Percentiles rank a stretch among this genome's conserved stretches.
Evolutionary conservation across 2,329 filamentous ascomycete genomes (phyloP).

Genomic region (Emmonsiellopsis sp.): DNA sequence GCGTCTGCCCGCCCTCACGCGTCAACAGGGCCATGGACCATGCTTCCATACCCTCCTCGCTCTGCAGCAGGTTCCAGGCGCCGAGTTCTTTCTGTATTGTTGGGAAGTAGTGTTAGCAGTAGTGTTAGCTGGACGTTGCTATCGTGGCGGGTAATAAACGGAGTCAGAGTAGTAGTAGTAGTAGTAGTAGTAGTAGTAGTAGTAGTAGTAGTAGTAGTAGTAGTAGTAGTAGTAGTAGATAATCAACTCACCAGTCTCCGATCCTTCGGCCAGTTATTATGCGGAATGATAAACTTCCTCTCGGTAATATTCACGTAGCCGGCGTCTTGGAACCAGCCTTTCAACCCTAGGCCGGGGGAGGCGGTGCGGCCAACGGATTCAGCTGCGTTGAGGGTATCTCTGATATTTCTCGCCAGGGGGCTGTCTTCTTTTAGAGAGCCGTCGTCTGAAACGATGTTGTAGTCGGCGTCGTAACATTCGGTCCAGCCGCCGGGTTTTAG

Average conservation of each 20-base stretch:
- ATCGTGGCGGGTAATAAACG: background rate
- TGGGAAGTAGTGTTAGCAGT: too few relatives aligned
- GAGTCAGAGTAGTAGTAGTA: background rate
- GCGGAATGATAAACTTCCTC: conserved; percentile 3
- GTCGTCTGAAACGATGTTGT: conserved; percentile 18
- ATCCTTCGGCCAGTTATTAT: conserved; percentile 9
- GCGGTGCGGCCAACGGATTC: conserved; percentile 11
- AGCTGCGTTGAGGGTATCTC: conserved; percentile 16
- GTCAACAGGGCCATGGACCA: conserved; percentile 10
- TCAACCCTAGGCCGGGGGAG: conserved; percentile 6
- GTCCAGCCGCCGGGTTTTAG: conserved; percentile 22
- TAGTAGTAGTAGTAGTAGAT: background rate
- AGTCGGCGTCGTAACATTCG: conserved; percentile 27
- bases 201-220: too few relatives aligned
- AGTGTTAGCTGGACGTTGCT: background rate
- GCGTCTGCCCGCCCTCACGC: conserved; percentile 10
- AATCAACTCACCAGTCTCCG: conserved; percentile 1
- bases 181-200: too few relatives aligned
- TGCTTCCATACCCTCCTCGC: conserved; percentile 12
- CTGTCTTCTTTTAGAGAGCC: conserved; percentile 13
- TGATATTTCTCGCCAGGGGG: background rate
- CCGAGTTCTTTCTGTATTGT: conserved; percentile 15
- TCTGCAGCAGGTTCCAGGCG: conserved; percentile 2
- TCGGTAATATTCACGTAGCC: conserved; percentile 8
- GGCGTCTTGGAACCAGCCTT: conserved; percentile 7